A percentile compares a stretch with the other conserved stretches of the same genome.
Evolutionary conservation across 1,284 basidiomycete genomes (phyloP).

Genomic region (Thecaphora thlaspeos): DNA sequence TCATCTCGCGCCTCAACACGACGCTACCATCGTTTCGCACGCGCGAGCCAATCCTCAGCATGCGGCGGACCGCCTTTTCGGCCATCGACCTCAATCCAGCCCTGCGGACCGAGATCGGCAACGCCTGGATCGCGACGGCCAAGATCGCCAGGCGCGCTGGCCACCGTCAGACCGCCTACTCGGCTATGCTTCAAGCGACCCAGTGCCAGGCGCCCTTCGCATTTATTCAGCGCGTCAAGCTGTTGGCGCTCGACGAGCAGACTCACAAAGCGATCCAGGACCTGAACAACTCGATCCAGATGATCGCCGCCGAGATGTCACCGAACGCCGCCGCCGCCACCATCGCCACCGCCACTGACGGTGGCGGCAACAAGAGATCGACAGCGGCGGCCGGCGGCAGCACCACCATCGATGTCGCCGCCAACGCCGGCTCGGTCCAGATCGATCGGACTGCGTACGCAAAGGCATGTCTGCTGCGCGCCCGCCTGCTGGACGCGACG

Average conservation of each 20-base stretch:
- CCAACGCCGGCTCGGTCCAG: constrained; percentile 2
- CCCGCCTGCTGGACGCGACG: constrained; percentile 88
- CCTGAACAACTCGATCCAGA: constrained; percentile 73
- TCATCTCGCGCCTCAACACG: constrained; percentile 70
- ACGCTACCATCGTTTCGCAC: constrained; percentile 89
- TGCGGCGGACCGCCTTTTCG: constrained; percentile 81
- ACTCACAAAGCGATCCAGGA: constrained; percentile 84
- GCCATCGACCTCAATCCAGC: constrained; percentile 63
- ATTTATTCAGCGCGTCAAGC: constrained; percentile 88
- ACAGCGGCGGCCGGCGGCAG: too few relatives aligned
- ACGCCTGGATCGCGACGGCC: constrained; percentile 79
- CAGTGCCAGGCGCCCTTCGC: constrained; percentile 74
- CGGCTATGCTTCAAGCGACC: constrained; percentile 85
- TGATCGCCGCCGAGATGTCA: constrained; percentile 20
- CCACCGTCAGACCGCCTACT: constrained; percentile 95
- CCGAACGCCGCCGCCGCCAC: constrained; percentile 11
- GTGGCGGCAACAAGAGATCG: constrained; percentile 4
- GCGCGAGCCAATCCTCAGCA: constrained; percentile 84
- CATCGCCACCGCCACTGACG: constrained; percentile 20
- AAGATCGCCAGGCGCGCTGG: constrained; percentile 94
- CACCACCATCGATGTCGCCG: neutral
- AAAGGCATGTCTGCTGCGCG: constrained; percentile 81
- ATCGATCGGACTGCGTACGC: constrained; percentile 18
- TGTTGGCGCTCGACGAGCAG: constrained; percentile 77
- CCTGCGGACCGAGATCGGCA: constrained; percentile 59